phyloP scores from a whole-genome alignment of 805 yeast genomes.

The Suhomyces sp. region DNA sequence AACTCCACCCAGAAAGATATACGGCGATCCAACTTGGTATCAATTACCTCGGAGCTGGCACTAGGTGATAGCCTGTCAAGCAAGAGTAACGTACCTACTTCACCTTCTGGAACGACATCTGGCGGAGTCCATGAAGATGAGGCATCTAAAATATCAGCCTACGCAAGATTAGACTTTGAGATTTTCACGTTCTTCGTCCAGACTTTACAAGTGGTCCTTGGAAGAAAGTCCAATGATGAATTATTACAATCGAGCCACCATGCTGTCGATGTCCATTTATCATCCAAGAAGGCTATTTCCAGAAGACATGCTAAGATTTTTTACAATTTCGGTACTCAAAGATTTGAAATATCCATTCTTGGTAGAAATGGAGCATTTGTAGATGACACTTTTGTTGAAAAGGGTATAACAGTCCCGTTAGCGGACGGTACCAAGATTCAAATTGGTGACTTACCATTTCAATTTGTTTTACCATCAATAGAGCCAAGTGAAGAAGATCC shows the following conservation, averaged over 20 bases:
- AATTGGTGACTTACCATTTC: conserved; percentile 88
- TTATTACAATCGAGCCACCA: conserved; percentile 63
- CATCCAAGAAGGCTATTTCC: conserved; percentile 89
- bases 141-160: conserved; percentile 48
- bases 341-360: conserved; percentile 86
- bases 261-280: conserved; percentile 88
- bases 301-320: conserved; percentile 93
- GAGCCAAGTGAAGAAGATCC: conserved; percentile 36
- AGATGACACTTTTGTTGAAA: conserved; percentile 83
- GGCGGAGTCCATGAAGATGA: conserved; percentile 11
- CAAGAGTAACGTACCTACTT: not conserved
- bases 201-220: conserved; percentile 89
- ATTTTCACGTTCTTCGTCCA: conserved; percentile 94
- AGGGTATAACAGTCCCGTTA: conserved; percentile 88
- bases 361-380: conserved; percentile 98
- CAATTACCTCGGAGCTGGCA: conserved; percentile 17
- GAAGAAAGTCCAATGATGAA: conserved; percentile 66
- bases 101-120: conserved; percentile 14
- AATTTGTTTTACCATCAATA: conserved; percentile 78
- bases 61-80: not conserved
- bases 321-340: conserved; percentile 93
- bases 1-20: conserved; percentile 8
- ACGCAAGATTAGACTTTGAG: conserved; percentile 85
- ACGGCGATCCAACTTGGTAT: conserved; percentile 15
- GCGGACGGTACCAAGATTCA: conserved; percentile 81